Conservation (phyloP, 345 rosid species). For the Euphorbia peplus region DNA sequence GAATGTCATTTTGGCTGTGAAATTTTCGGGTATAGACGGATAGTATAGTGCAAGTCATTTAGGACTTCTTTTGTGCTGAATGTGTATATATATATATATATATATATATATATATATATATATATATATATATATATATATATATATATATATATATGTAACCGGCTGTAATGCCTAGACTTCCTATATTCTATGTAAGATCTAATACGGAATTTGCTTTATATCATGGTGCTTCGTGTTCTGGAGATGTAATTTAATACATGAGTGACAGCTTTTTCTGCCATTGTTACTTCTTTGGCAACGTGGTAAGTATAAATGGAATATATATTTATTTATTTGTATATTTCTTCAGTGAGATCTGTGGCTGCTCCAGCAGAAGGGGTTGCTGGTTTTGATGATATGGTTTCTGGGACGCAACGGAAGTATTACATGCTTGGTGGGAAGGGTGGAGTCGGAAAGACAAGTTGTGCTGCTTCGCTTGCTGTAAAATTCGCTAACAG, state of each 20-base stretch:
- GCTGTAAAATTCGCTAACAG: conserved; percentile 92
- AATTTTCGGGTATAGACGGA: background rate
- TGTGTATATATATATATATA: too few relatives aligned
- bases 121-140: too few relatives aligned
- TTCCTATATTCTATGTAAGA: background rate
- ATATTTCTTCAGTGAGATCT: conserved; percentile 58
- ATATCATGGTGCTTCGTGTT: background rate
- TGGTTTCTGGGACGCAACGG: conserved; percentile 76
- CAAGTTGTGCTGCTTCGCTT: conserved; percentile 96
- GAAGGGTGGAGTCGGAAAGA: conserved; percentile 98
- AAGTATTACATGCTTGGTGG: conserved; percentile 98
- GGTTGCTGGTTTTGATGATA: conserved; percentile 73
- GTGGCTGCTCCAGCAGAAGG: conserved; percentile 80
- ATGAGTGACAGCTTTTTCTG: background rate
- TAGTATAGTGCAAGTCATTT: too few relatives aligned
- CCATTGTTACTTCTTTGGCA: background rate
- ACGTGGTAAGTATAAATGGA: background rate
- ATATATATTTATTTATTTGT: background rate
- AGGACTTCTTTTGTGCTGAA: background rate
- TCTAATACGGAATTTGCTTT: background rate
- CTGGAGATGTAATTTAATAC: background rate
- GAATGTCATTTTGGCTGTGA: background rate
- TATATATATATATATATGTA: too few relatives aligned
- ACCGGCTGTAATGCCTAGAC: background rate
- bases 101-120: too few relatives aligned